Conservation (phyloP, 371 early-diverging fungal species). For the Rhizomucor miehei region DNA sequence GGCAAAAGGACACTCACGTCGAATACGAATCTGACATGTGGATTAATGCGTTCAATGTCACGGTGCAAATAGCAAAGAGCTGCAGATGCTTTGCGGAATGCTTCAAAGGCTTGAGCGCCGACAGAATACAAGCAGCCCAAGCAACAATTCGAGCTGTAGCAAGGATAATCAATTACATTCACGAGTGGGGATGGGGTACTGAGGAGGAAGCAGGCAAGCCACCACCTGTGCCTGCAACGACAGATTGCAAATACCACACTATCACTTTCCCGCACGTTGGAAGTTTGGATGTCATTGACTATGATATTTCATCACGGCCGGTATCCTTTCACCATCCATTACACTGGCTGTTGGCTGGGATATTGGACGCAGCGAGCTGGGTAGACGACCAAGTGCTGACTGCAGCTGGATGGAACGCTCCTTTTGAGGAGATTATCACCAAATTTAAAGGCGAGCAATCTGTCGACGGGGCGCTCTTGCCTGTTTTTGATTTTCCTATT, state of each 20-base stretch:
- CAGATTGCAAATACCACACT: constrained; percentile 1
- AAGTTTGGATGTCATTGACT: constrained; percentile 51
- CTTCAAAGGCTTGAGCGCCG: constrained; percentile 49
- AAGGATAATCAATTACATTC: constrained; percentile 56
- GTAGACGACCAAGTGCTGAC: constrained; percentile 50
- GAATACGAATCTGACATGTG: constrained; percentile 92
- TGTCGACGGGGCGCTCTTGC: constrained; percentile 15
- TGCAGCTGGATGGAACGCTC: constrained; percentile 51
- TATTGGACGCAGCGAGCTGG: constrained; percentile 69
- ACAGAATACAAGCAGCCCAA: constrained; percentile 13
- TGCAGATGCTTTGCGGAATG: constrained; percentile 81
- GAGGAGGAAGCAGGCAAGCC: constrained; percentile 48
- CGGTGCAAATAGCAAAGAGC: constrained; percentile 76
- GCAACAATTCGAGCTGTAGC: constrained; percentile 59
- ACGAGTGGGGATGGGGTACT: constrained; percentile 52
- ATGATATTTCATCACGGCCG: constrained; percentile 66
- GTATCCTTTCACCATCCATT: constrained; percentile 91
- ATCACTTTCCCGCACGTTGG: constrained; percentile 30
- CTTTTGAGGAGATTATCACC: constrained; percentile 49
- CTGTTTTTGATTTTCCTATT: constrained; percentile 77
- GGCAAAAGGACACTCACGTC: constrained; percentile 79
- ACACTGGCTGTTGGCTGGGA: constrained; percentile 86
- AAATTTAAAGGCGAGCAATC: background rate
- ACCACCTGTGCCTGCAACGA: constrained; percentile 13
- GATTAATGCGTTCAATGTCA: constrained; percentile 90